Percentiles rank a stretch among this genome's conserved stretches.
Evolutionary conservation across 805 yeast species (phyloP).

Genomic region (Saccharomycopsis sp.): DNA sequence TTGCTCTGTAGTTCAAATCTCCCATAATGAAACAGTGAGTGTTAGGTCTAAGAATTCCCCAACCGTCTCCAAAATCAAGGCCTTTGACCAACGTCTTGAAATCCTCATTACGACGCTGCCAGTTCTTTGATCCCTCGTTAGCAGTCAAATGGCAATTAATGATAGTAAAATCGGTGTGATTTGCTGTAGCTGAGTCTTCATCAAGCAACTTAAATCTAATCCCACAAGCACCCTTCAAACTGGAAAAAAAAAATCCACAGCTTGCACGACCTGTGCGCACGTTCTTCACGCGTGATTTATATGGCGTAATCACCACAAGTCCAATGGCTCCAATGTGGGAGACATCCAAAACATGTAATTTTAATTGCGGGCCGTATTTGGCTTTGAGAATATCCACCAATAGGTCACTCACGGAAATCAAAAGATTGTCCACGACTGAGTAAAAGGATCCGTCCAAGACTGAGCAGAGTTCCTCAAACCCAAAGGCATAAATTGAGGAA

Average conservation of each 20-base stretch:
- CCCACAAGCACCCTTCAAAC: constrained; percentile 71
- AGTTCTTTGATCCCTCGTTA: constrained; percentile 53
- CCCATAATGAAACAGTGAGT: constrained; percentile 72
- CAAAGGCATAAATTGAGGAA: constrained; percentile 50
- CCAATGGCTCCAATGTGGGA: constrained; percentile 55
- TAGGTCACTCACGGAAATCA: constrained; percentile 29
- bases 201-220: constrained; percentile 36
- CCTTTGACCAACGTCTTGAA: constrained; percentile 43
- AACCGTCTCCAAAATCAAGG: constrained; percentile 53
- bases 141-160: constrained; percentile 73
- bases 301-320: constrained; percentile 42
- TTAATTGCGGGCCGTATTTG: constrained; percentile 29
- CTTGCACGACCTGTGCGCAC: constrained; percentile 32
- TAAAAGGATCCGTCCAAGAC: constrained; percentile 47
- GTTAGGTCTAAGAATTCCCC: constrained; percentile 42
- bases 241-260: constrained; percentile 54
- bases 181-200: constrained; percentile 19
- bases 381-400: constrained; percentile 31
- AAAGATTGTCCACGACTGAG: constrained; percentile 32
- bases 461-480: constrained; percentile 58
- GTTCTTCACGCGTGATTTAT: constrained; percentile 24
- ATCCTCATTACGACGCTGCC: constrained; percentile 46
- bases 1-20: constrained; percentile 74
- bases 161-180: constrained; percentile 44
- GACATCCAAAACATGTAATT: constrained; percentile 37